Base-by-base conservation (phyloP, 495 filamentous ascomycete species). In the Xylaria castorea region DNA sequence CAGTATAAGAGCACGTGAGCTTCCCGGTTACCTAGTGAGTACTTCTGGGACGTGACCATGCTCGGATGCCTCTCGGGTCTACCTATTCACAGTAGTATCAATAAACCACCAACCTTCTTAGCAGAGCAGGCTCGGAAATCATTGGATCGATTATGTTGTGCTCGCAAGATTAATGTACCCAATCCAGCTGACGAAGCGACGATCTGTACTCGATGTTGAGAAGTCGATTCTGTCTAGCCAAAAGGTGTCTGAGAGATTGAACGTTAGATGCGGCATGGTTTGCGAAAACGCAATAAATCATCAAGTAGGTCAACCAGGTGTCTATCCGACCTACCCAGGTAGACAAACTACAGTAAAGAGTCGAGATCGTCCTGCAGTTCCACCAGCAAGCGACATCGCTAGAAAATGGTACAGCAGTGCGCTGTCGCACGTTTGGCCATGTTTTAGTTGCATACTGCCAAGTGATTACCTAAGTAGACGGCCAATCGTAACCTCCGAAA, bases 381-480 rank as follows among this genome's bases (percentile, higher is more conserved):
- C n/a, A 51, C 25, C 48, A 3, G 2, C 22, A 14, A 53, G 50
- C 50, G 50, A 53, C 50, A 53, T 53, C 50, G 50, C 50, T 53
- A 16, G 4, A 18, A 32, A 8, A 57, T 32, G n/a, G 22, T 7
- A 57, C 6, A 20, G 55, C 27, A 38, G 57, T 61, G 34, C 32
- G 32, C 38, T 36, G 36, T 60, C 57, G 32, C 57, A 38, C n/a
- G 32, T 61, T 38, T 64, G 25, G 48, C 9, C 11, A 34, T 40
- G 48, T 53, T 34, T 27, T 32, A 40, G 30, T 32, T 69, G 53
- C 51, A 60, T 69, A 60, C 20, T 22, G 55, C 55, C 42, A 46
- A 61, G 36, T 58, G 51, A 42, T 48, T 46, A 36, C 22, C 20
- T 30, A 32, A 34, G 14, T 44, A 34, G 27, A 48, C 16, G 53